These are phyloP conservation scores for Phyllachora maydis DNA, from an alignment of 2,329 filamentous ascomycete species.

Conservation along the genomic window DNA sequence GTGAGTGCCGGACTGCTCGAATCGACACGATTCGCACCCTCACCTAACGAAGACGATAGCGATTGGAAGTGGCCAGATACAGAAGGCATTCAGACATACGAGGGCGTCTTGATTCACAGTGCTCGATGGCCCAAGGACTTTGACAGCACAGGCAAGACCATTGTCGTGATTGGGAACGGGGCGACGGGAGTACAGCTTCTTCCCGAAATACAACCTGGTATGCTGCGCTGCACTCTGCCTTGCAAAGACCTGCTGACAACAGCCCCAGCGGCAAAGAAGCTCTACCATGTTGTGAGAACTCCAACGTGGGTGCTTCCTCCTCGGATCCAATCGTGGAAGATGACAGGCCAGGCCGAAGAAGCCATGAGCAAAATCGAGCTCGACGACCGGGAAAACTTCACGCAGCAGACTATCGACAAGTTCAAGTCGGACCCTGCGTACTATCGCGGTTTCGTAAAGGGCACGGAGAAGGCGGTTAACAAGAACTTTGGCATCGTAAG, in stretches of 20 bases:
- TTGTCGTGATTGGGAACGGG: constrained; percentile 35
- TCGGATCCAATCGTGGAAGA: constrained; percentile 13
- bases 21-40: constrained; percentile 1
- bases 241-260: constrained; percentile 3
- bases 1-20: constrained; percentile 12
- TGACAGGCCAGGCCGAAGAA: constrained; percentile 14
- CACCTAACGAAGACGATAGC: constrained; percentile 11
- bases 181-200: constrained; percentile 32
- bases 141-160: constrained; percentile 24
- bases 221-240: too few relatives aligned
- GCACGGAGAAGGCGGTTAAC: constrained; percentile 22
- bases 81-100: constrained; percentile 20
- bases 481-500: constrained; percentile 19
- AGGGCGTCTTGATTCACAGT: constrained; percentile 28
- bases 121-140: constrained; percentile 29
- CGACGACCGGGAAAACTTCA: constrained; percentile 20
- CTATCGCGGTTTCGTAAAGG: constrained; percentile 23
- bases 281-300: constrained; percentile 17
- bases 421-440: constrained; percentile 23
- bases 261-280: constrained; percentile 12
- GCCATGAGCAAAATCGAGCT: constrained; percentile 18
- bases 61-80: constrained; percentile 32
- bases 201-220: constrained; percentile 24
- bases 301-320: constrained; percentile 19
- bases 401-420: constrained; percentile 19